A percentile compares a stretch with the other conserved stretches of the same genome.
Conservation (phyloP, 2,329 filamentous ascomycete genomes). For the Aspergillus sp. region DNA sequence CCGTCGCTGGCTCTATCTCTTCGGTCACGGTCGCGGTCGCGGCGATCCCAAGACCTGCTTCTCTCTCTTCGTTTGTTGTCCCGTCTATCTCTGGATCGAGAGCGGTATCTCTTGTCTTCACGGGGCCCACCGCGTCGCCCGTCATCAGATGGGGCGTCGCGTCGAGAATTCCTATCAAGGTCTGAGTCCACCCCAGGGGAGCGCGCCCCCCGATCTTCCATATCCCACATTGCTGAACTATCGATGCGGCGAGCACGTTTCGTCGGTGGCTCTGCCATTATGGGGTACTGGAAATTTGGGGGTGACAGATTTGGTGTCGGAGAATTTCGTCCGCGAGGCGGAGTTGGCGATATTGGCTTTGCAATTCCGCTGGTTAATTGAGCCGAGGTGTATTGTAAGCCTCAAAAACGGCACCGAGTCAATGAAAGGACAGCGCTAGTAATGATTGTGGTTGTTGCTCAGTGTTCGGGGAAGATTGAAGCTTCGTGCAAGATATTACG, state of each 20-base stretch:
- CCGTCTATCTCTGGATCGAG: slow-evolving; percentile 39
- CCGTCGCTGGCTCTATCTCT: slow-evolving; percentile 37
- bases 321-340: neutral
- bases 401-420: slow-evolving; percentile 5
- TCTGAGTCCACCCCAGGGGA: slow-evolving; percentile 29
- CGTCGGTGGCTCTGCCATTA: slow-evolving; percentile 55
- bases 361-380: neutral
- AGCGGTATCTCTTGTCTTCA: slow-evolving; percentile 42
- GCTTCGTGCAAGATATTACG: slow-evolving; percentile 28
- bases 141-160: slow-evolving; percentile 36
- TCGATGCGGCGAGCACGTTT: slow-evolving; percentile 56
- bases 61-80: slow-evolving; percentile 43
- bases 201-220: slow-evolving; percentile 32
- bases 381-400: neutral
- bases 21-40: slow-evolving; percentile 31
- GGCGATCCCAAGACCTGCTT: slow-evolving; percentile 45
- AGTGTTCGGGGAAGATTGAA: slow-evolving; percentile 18
- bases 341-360: neutral
- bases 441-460: slow-evolving; percentile 1
- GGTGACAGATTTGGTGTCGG: neutral
- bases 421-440: neutral
- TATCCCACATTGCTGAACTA: slow-evolving; percentile 63
- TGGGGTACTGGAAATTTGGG: slow-evolving; percentile 12
- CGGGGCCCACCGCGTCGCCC: slow-evolving; percentile 36
- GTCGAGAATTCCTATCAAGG: slow-evolving; percentile 37